Percentiles rank a stretch among this genome's conserved stretches.
phyloP scores from a whole-genome alignment of 2,329 filamentous ascomycete species.

The Trichoderma sp. region DNA sequence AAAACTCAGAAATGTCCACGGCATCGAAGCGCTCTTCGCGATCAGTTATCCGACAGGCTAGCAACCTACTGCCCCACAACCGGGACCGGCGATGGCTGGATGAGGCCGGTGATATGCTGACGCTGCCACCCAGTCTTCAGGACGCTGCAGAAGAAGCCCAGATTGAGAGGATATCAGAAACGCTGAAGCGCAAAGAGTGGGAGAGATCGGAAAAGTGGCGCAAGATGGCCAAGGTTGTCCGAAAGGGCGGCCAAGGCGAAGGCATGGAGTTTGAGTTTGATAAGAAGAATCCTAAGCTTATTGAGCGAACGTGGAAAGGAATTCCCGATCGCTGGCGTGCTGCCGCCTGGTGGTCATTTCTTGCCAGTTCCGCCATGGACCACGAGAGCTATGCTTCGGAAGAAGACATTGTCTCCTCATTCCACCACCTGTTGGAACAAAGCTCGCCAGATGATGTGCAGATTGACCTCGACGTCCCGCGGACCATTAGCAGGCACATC shows the following conservation, averaged over 20 bases:
- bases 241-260: slow-evolving; percentile 54
- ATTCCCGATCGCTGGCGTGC: slow-evolving; percentile 95
- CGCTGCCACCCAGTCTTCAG: slow-evolving; percentile 57
- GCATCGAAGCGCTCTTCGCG: slow-evolving; percentile 56
- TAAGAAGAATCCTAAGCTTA: slow-evolving; percentile 75
- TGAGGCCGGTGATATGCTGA: slow-evolving; percentile 68
- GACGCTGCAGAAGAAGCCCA: slow-evolving; percentile 59
- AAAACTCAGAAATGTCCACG: slow-evolving; percentile 54
- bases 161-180: slow-evolving; percentile 54
- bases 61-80: slow-evolving; percentile 63
- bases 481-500: slow-evolving; percentile 92
- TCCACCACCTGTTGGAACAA: slow-evolving; percentile 70
- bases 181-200: slow-evolving; percentile 63
- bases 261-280: slow-evolving; percentile 78
- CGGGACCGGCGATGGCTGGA: slow-evolving; percentile 63
- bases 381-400: slow-evolving; percentile 63
- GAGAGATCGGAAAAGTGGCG: slow-evolving; percentile 67
- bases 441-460: slow-evolving; percentile 90
- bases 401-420: slow-evolving; percentile 69
- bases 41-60: slow-evolving; percentile 58
- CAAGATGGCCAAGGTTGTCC: slow-evolving; percentile 63
- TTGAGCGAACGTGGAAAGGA: slow-evolving; percentile 94
- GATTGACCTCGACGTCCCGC: slow-evolving; percentile 94
- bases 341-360: slow-evolving; percentile 92
- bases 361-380: slow-evolving; percentile 73